Conservation (phyloP, 2,329 filamentous ascomycete genomes). For the Xylaria sp. region DNA sequence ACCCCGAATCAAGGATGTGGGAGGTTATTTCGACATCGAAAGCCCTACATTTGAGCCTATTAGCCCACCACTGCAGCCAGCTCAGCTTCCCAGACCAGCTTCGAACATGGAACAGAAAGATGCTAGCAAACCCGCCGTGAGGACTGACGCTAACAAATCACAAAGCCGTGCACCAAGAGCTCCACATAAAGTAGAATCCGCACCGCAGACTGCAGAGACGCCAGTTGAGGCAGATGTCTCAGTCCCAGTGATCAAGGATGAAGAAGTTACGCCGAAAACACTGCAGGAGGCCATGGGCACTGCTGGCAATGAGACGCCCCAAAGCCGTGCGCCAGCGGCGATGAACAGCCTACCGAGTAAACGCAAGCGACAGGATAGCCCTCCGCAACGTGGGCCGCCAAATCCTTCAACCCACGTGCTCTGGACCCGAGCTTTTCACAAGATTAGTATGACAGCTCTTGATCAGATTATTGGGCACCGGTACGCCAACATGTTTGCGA, state of each 20-base stretch:
- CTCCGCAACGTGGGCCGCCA: constrained; percentile 52
- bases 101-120: constrained; percentile 44
- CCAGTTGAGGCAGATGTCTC: constrained; percentile 50
- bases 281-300: constrained; percentile 62
- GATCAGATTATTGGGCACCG: constrained; percentile 80
- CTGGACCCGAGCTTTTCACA: constrained; percentile 76
- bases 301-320: constrained; percentile 59
- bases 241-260: constrained; percentile 61
- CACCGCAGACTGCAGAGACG: constrained; percentile 55
- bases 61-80: constrained; percentile 56
- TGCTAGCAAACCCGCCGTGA: constrained; percentile 39
- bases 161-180: constrained; percentile 46
- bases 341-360: constrained; percentile 51
- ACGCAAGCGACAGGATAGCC: constrained; percentile 62
- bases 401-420: constrained; percentile 70
- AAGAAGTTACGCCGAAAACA: constrained; percentile 60
- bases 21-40: constrained; percentile 48
- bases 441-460: constrained; percentile 73
- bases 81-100: constrained; percentile 45
- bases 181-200: constrained; percentile 41
- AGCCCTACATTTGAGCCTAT: constrained; percentile 65
- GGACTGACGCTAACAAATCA: constrained; percentile 33
- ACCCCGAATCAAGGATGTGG: constrained; percentile 46
- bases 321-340: constrained; percentile 47
- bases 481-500: constrained; percentile 79